Conservation (phyloP, 805 yeast species). For the Candida sithepensis region DNA sequence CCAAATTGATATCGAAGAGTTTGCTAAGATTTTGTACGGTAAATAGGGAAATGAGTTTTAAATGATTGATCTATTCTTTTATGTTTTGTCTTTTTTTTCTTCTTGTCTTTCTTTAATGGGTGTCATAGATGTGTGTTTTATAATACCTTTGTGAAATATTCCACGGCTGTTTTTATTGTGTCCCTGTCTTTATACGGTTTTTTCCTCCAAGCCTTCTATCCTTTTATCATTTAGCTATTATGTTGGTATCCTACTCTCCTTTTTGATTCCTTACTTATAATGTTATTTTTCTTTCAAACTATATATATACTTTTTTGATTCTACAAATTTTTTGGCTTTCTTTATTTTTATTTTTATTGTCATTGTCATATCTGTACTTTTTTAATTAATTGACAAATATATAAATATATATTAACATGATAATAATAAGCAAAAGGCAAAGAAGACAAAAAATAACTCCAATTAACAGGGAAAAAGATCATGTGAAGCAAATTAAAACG, state of each 20-base stretch:
- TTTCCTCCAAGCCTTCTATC: not conserved
- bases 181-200: not conserved
- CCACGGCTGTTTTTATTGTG: not conserved
- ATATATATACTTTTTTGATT: not conserved
- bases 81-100: not conserved
- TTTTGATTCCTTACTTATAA: not conserved
- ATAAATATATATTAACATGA: not conserved
- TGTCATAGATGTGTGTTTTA: too few relatives aligned
- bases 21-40: constrained; percentile 81
- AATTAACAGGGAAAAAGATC: too few relatives aligned
- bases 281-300: too few relatives aligned
- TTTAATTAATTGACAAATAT: not conserved
- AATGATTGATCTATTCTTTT: not conserved
- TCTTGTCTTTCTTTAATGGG: not conserved
- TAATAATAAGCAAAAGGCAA: not conserved
- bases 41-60: constrained; percentile 41
- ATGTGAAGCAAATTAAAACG: too few relatives aligned
- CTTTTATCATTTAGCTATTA: not conserved
- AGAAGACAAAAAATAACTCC: constrained; percentile 4
- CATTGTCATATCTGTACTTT: not conserved
- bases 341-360: constrained; percentile 2
- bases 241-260: not conserved
- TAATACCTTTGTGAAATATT: too few relatives aligned
- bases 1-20: constrained; percentile 94
- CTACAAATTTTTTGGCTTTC: too few relatives aligned